phyloP scores from a whole-genome alignment of 768 basidiomycete species.

The Galerina marginata region DNA sequence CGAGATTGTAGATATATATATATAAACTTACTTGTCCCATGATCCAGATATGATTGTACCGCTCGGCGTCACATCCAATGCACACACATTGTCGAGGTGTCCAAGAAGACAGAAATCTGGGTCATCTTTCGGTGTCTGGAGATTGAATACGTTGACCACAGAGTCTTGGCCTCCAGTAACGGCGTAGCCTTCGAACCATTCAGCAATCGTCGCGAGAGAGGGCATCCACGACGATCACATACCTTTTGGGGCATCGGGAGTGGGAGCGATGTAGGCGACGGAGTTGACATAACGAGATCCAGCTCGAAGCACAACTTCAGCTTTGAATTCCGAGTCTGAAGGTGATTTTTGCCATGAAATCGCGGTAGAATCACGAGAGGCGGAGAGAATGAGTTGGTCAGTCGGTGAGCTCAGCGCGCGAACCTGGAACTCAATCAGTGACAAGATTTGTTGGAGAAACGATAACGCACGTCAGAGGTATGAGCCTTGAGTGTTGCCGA shows the following conservation, averaged over 20 bases:
- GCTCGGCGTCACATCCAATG: slow-evolving; percentile 69
- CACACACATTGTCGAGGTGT: slow-evolving; percentile 90
- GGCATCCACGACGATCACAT: slow-evolving; percentile 21
- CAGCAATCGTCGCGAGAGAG: slow-evolving; percentile 20
- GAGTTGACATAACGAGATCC: slow-evolving; percentile 83
- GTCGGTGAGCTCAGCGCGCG: slow-evolving; percentile 81
- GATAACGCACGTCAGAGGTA: slow-evolving; percentile 34
- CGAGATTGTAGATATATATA: background rate
- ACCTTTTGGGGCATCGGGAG: slow-evolving; percentile 74
- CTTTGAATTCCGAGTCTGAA: slow-evolving; percentile 53
- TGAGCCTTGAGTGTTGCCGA: slow-evolving; percentile 36
- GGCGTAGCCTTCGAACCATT: slow-evolving; percentile 67
- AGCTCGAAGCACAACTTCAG: slow-evolving; percentile 59
- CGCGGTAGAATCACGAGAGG: slow-evolving; percentile 90
- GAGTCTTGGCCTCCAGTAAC: slow-evolving; percentile 91
- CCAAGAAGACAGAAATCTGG: slow-evolving; percentile 86
- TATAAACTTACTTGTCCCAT: slow-evolving; percentile 85
- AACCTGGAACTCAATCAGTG: slow-evolving; percentile 57
- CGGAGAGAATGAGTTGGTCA: slow-evolving; percentile 81
- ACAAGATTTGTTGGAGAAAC: slow-evolving; percentile 7
- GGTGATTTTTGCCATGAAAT: slow-evolving; percentile 78
- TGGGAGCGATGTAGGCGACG: slow-evolving; percentile 77
- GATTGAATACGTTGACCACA: slow-evolving; percentile 82
- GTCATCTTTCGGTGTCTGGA: slow-evolving; percentile 62
- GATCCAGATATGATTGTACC: slow-evolving; percentile 91